Conservation (phyloP, 2,329 filamentous ascomycete species). For the Ceratocystis variospora region DNA sequence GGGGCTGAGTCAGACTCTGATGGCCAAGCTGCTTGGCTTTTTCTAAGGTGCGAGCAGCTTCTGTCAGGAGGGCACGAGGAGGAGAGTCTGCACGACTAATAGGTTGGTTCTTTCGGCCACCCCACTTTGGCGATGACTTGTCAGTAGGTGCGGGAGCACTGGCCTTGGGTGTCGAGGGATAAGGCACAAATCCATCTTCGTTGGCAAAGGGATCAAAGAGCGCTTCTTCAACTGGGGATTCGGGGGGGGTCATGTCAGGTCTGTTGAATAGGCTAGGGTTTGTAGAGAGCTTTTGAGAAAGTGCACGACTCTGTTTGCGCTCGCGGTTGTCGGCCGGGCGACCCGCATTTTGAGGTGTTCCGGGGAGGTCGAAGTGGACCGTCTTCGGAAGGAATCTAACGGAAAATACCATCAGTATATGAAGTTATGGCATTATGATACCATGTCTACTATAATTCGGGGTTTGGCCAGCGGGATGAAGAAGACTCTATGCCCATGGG, state of each 20-base stretch:
- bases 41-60: constrained; percentile 44
- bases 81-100: constrained; percentile 59
- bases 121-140: constrained; percentile 65
- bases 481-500: neutral
- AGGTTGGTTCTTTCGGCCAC: constrained; percentile 61
- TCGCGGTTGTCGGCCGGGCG: constrained; percentile 24
- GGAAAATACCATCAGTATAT: neutral
- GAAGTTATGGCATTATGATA: neutral
- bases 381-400: constrained; percentile 82
- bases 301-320: constrained; percentile 23
- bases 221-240: constrained; percentile 39
- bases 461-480: neutral
- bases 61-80: constrained; percentile 61
- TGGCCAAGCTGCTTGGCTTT: constrained; percentile 42
- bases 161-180: constrained; percentile 27
- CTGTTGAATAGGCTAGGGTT: constrained; percentile 42
- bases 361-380: constrained; percentile 65
- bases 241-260: constrained; percentile 39
- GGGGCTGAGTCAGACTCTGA: constrained; percentile 44
- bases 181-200: constrained; percentile 45
- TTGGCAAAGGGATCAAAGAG: constrained; percentile 40
- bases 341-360: constrained; percentile 32
- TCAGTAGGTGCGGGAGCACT: constrained; percentile 53
- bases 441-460: neutral
- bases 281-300: constrained; percentile 23